Evolutionary conservation across 2,329 filamentous ascomycete genomes (phyloP).

Genomic region (Ceratocystis cubensis): DNA sequence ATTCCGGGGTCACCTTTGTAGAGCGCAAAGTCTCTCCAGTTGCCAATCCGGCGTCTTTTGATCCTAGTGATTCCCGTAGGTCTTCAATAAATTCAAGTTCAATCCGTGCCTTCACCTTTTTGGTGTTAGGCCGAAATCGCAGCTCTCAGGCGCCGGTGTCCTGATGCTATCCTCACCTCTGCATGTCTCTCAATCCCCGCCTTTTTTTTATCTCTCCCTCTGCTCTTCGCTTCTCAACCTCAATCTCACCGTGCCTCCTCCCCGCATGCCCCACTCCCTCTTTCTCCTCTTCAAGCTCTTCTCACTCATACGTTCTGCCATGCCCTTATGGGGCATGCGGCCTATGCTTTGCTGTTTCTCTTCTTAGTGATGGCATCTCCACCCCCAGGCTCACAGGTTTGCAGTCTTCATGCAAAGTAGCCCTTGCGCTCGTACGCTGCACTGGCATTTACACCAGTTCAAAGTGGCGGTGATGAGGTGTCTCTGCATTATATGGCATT

Average conservation of each 20-base stretch:
- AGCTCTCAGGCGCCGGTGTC: background rate
- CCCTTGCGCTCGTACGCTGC: background rate
- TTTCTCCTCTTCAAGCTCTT: background rate
- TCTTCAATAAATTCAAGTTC: background rate
- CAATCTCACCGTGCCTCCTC: background rate
- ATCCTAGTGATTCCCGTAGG: too few species aligned
- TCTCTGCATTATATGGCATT: background rate
- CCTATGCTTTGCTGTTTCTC: background rate
- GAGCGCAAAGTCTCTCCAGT: too few species aligned
- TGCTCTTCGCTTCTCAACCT: too few species aligned
- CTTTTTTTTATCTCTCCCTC: background rate
- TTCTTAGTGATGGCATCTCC: background rate
- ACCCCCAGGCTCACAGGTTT: background rate
- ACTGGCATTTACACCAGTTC: background rate
- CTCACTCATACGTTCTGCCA: background rate
- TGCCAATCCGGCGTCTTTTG: too few species aligned
- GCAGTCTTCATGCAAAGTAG: constrained; percentile 7
- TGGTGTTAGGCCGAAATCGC: background rate
- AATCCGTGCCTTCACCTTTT: background rate
- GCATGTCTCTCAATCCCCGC: background rate
- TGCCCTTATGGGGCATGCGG: background rate
- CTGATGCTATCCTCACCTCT: background rate
- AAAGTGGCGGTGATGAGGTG: constrained; percentile 11
- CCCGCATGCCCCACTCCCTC: background rate
- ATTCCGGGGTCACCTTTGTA: too few species aligned